Evolutionary conservation across 306 rosid genomes (phyloP).

Genomic region (Malus domestica): ASM211411v1 NC_041795.1:8094501-8095000

Average conservation of each 20-base stretch:
- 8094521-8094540: not conserved
- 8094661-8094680: not conserved
- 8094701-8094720: not conserved
- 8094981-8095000: not conserved
- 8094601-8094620: not conserved
- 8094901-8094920: not conserved
- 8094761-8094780: not conserved
- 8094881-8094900: not conserved
- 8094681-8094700: not conserved
- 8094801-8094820: not conserved
- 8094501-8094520: not conserved
- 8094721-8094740: not conserved
- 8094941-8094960: not conserved
- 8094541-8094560: not conserved
- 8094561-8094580: not conserved
- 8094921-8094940: not conserved
- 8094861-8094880: not conserved
- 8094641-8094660: not conserved
- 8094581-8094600: not conserved
- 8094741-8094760: not conserved
- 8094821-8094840: constrained; percentile 3
- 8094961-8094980: not conserved
- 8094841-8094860: not conserved
- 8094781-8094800: not conserved
- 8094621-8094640: not conserved